phyloP scores from a whole-genome alignment of 2,329 filamentous ascomycete species.

The Fusarium sublunatum region DNA sequence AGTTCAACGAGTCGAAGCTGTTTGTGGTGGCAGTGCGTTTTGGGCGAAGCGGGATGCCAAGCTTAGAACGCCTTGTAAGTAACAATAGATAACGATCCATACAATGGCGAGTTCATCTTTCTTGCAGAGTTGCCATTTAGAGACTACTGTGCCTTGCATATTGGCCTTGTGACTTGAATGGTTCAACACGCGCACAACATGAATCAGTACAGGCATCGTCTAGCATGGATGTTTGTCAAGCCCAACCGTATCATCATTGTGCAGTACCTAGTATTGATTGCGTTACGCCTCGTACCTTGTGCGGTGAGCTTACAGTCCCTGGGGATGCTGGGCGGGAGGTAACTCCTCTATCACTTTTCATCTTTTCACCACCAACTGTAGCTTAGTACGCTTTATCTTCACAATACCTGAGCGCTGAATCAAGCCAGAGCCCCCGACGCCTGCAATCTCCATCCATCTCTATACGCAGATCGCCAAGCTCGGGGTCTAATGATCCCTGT shows the following conservation, averaged over 20 bases:
- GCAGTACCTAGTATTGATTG: constrained; percentile 4
- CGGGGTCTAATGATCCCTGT: neutral
- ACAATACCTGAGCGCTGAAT: neutral
- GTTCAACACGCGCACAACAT: neutral
- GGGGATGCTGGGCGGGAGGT: neutral
- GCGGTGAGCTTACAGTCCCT: constrained; percentile 1
- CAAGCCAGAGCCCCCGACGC: neutral
- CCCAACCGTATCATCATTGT: neutral
- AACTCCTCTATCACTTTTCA: constrained; percentile 5
- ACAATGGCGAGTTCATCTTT: constrained; percentile 4
- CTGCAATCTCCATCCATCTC: neutral
- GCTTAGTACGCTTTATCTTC: neutral
- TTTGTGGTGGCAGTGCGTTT: constrained; percentile 4
- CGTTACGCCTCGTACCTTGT: constrained; percentile 4
- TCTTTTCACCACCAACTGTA: neutral
- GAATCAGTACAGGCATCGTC: neutral
- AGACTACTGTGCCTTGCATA: too few relatives aligned
- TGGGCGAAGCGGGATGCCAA: neutral
- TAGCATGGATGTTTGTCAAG: neutral
- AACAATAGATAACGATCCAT: neutral
- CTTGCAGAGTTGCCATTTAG: neutral
- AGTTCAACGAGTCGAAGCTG: neutral
- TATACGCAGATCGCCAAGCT: neutral
- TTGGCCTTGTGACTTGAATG: too few relatives aligned
- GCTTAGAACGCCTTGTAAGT: constrained; percentile 1